Conservation (phyloP, 805 yeast genomes). For the Schizosaccharomyces japonicus region DNA sequence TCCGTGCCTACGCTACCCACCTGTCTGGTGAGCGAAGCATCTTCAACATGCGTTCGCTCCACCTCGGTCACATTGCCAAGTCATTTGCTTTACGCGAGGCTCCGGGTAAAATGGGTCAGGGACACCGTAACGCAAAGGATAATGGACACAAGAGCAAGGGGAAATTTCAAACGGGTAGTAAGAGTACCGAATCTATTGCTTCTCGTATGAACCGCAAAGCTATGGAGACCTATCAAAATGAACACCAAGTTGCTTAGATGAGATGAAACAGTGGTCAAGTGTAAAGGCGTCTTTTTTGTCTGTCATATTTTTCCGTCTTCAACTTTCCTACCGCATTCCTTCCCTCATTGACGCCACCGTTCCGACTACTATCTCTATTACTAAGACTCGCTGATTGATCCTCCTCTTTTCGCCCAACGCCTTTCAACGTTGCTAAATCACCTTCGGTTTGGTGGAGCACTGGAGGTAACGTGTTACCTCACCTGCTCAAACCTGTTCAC, state of each 20-base stretch:
- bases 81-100: conserved; percentile 85
- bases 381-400: neutral
- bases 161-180: neutral
- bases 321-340: neutral
- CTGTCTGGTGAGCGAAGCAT: conserved; percentile 50
- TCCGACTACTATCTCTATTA: neutral
- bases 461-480: too few species aligned
- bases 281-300: neutral
- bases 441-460: too few species aligned
- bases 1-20: conserved; percentile 92
- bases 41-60: conserved; percentile 63
- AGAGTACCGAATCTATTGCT: neutral
- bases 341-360: neutral
- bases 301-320: too few species aligned
- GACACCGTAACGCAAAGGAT: conserved; percentile 12
- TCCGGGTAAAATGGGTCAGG: conserved; percentile 39
- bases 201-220: neutral
- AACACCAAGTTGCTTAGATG: neutral
- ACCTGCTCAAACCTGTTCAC: too few species aligned
- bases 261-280: neutral
- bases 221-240: neutral
- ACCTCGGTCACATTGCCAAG: conserved; percentile 89
- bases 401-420: too few species aligned
- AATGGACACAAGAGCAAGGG: conserved; percentile 27
- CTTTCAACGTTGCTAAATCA: too few species aligned